phyloP scores from a whole-genome alignment of 2,329 filamentous ascomycete species.

The Diaporthe velutina region DNA sequence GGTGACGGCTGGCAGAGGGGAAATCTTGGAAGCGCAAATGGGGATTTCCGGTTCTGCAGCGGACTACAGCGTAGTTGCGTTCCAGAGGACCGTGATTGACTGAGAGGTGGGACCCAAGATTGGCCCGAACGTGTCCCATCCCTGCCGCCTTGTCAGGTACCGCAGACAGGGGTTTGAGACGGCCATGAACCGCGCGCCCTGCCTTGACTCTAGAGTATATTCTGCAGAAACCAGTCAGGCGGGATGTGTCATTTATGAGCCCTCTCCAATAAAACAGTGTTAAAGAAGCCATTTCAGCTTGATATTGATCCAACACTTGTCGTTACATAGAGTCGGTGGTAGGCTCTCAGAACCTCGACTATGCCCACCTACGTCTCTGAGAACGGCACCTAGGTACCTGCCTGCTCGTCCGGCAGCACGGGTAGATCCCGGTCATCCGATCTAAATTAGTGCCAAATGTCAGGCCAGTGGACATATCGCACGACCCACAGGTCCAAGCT shows the following conservation, averaged over 20 bases:
- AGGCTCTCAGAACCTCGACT: not conserved
- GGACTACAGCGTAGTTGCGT: not conserved
- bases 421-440: constrained; percentile 30
- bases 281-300: not conserved
- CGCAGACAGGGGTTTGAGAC: not conserved
- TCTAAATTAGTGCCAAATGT: constrained; percentile 32
- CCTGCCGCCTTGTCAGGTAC: constrained; percentile 18
- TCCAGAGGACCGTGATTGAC: constrained; percentile 19
- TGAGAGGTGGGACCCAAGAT: constrained; percentile 5
- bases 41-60: constrained; percentile 16
- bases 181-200: not conserved
- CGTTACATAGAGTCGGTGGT: too few relatives aligned
- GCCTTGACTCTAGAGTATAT: not conserved
- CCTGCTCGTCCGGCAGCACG: constrained; percentile 19
- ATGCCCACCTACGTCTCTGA: not conserved
- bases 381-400: not conserved
- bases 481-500: constrained; percentile 27
- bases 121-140: constrained; percentile 3
- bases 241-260: not conserved
- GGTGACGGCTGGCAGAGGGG: not conserved
- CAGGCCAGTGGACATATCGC: constrained; percentile 14
- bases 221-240: not conserved
- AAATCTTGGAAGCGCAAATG: constrained; percentile 13
- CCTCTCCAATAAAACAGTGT: not conserved
- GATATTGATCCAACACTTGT: not conserved